These are phyloP conservation scores for Cocos nucifera DNA, from an alignment of 176 grass and related monocot genomes.

Conservation along the genomic window DNA sequence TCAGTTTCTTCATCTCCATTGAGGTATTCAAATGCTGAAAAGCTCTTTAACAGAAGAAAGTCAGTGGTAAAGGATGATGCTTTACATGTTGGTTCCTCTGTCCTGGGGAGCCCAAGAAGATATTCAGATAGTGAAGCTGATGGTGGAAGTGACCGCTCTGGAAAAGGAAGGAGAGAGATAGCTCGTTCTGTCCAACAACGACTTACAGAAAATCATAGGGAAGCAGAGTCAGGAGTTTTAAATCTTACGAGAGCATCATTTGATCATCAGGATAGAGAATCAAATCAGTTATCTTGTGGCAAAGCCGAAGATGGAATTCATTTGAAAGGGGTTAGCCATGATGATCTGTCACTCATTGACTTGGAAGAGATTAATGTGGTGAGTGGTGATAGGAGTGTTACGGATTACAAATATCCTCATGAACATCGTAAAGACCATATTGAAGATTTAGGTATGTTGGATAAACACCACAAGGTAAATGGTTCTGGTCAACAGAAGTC, in stretches of 20 bases:
- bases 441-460: conserved; percentile 4
- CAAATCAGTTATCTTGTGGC: not conserved
- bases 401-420: not conserved
- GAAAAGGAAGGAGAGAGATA: not conserved
- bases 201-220: conserved; percentile 2
- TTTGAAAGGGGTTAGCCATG: not conserved
- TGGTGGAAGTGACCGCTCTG: conserved; percentile 9
- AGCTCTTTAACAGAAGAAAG: not conserved
- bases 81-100: not conserved
- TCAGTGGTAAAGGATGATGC: conserved; percentile 3
- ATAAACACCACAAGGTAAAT: not conserved
- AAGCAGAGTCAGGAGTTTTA: conserved; percentile 2
- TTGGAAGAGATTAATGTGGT: not conserved
- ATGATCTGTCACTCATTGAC: not conserved
- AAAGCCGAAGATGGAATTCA: not conserved
- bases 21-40: conserved; percentile 22
- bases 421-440: conserved; percentile 1
- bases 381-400: not conserved
- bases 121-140: conserved; percentile 41
- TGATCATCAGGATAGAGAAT: not conserved
- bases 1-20: conserved; percentile 78
- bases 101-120: conserved; percentile 35
- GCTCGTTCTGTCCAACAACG: not conserved
- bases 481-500: conserved; percentile 3
- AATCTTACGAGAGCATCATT: not conserved